These are phyloP conservation scores for Reticulascus tulasneorum DNA, from an alignment of 2,329 filamentous ascomycete species.

Conservation along the genomic window DNA sequence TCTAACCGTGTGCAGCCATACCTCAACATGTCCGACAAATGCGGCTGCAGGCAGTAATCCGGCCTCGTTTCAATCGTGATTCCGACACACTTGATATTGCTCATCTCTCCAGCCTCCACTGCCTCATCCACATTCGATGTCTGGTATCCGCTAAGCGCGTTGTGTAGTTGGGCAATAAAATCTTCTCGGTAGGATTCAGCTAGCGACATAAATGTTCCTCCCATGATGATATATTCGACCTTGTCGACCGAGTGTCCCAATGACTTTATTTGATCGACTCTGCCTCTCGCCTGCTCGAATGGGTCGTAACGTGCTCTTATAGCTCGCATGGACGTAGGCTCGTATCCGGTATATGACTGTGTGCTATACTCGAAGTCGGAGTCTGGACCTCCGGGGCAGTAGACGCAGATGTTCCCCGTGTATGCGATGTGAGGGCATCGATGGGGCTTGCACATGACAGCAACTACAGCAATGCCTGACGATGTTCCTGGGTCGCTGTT, in stretches of 20 bases:
- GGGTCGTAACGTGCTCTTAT: slow-evolving; percentile 96
- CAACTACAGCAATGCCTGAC: slow-evolving; percentile 94
- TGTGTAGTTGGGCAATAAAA: slow-evolving; percentile 94
- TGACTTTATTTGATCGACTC: slow-evolving; percentile 94
- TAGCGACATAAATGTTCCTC: slow-evolving; percentile 97
- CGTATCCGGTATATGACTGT: slow-evolving; percentile 97
- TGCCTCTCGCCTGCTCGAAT: slow-evolving; percentile 92
- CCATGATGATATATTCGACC: slow-evolving; percentile 99
- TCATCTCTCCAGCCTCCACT: slow-evolving; percentile 91
- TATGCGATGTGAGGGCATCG: slow-evolving; percentile 97
- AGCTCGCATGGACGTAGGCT: slow-evolving; percentile 96
- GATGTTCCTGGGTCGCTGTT: slow-evolving; percentile 64
- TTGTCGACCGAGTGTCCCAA: slow-evolving; percentile 97
- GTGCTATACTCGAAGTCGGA: slow-evolving; percentile 99
- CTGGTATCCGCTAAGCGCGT: slow-evolving; percentile 93
- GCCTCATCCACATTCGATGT: slow-evolving; percentile 93
- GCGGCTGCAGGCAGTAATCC: slow-evolving; percentile 95
- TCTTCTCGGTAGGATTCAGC: slow-evolving; percentile 83
- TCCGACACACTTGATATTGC: slow-evolving; percentile 94
- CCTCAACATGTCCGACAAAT: slow-evolving; percentile 92
- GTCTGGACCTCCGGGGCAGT: slow-evolving; percentile 94
- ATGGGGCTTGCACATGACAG: slow-evolving; percentile 99
- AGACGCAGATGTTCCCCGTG: slow-evolving; percentile 98
- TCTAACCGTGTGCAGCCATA: slow-evolving; percentile 95
- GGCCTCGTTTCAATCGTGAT: slow-evolving; percentile 98